Evolutionary conservation across 108 stramenopile species (phyloP), one percentile per base, ranked within the genome.

Genomic region (Hondaea fermentalgiana): DNA sequence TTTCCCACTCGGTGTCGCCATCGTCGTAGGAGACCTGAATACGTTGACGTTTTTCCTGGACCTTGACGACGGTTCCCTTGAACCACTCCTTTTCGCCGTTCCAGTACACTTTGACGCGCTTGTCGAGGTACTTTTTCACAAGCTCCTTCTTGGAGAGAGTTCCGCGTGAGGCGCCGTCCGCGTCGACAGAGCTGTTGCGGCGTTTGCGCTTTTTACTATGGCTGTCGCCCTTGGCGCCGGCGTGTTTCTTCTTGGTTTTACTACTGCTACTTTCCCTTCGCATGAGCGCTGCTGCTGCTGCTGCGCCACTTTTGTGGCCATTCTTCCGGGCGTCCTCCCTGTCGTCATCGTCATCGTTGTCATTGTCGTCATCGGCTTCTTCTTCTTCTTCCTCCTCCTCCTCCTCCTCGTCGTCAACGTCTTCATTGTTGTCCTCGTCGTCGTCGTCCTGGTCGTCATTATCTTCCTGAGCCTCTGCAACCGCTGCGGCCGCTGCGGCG

Each of bases 61-160:
- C 76, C 25, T 53, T 83, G 23, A 6, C 6, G 51, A 83, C 51
- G 49, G 3, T 83, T 43, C 76, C 76, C 8, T 83, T n/a, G 51
- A 83, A 83, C 49, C 51, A 83, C 1, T 83, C 76, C 76, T 53
- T 83, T 12, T 83, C 76, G 19, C 76, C 76, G 28, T 83, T 83
- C 76, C 76, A 83, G 76, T 83, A 83, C 51, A 83, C 76, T 53
- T 83, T 83, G 76, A 47, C 45, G 23, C 76, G 45, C 23, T 53
- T 47, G 25, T 45, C 51, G 49, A 83, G 8, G 64, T 23, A 69
- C 17, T 69, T 69, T 23, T 69, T 69, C 14, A 8, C 8, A 8
- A 69, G 64, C 42, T 69, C 64, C 64, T 69, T 69, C 35, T 28
- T 42, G 35, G 64, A 23, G 35, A 69, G 25, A 28, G 17, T 4